These are phyloP conservation scores for Dioscorea dumetorum DNA, from an alignment of 106 monocot genomes.

Conservation along the genomic window DNA sequence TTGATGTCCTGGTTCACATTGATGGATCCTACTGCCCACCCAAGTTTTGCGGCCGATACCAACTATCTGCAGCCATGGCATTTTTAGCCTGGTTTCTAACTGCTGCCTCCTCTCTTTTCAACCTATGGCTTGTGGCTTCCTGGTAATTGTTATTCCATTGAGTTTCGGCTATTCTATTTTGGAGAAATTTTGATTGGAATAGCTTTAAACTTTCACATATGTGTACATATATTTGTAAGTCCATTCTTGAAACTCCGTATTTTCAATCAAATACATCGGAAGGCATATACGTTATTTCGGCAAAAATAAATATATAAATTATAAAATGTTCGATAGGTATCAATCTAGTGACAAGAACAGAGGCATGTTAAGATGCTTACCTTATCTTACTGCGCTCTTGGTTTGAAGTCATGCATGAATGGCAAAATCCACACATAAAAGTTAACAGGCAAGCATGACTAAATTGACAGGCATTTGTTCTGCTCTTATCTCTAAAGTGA, in stretches of 20 bases:
- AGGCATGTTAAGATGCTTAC: too few relatives aligned
- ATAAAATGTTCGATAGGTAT: not conserved
- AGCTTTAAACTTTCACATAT: not conserved
- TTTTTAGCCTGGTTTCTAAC: conserved; percentile 85
- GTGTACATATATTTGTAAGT: not conserved
- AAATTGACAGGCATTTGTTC: too few relatives aligned
- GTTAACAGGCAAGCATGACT: too few relatives aligned
- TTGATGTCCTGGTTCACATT: conserved; percentile 41
- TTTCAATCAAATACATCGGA: too few relatives aligned
- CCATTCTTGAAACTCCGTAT: not conserved
- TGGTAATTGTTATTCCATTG: conserved; percentile 22
- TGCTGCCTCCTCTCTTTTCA: conserved; percentile 58
- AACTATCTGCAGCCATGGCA: conserved; percentile 78
- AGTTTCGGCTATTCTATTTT: conserved; percentile 3
- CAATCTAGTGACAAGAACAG: too few relatives aligned
- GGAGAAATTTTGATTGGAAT: not conserved
- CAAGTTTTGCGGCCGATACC: conserved; percentile 63
- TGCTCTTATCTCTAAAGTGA: too few relatives aligned
- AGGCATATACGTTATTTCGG: not conserved
- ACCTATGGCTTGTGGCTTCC: conserved; percentile 67
- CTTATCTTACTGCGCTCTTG: too few relatives aligned
- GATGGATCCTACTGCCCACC: conserved; percentile 37
- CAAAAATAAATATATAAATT: not conserved
- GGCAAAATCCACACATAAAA: not conserved
- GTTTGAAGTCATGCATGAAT: not conserved